phyloP scores from a whole-genome alignment of 2,329 filamentous ascomycete genomes.

The Zopfia rhizophila region DNA sequence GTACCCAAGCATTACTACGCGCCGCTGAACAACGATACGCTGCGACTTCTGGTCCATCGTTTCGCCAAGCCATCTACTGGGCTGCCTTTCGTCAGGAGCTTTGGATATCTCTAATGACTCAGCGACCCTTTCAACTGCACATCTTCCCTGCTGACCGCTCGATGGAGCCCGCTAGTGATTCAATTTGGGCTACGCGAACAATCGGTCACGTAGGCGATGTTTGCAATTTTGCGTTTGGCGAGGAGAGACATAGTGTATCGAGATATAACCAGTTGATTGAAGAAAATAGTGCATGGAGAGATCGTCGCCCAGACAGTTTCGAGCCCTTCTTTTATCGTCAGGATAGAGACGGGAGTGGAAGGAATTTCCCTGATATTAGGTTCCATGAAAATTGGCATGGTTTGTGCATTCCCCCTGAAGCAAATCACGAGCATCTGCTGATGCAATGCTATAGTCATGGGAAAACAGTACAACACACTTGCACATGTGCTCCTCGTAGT shows the following conservation, averaged over 20 bases:
- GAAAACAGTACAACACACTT: slow-evolving; percentile 43
- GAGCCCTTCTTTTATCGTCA: slow-evolving; percentile 47
- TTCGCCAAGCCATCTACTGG: slow-evolving; percentile 51
- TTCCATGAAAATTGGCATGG: slow-evolving; percentile 48
- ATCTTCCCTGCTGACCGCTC: slow-evolving; percentile 53
- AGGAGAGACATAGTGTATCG: slow-evolving; percentile 42
- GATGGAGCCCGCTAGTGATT: slow-evolving; percentile 52
- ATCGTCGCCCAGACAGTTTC: slow-evolving; percentile 44
- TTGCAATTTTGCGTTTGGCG: slow-evolving; percentile 48
- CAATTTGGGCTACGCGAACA: slow-evolving; percentile 55
- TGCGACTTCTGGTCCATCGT: slow-evolving; percentile 41
- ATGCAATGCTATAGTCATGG: slow-evolving; percentile 19
- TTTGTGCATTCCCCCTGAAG: slow-evolving; percentile 3
- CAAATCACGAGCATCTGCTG: not conserved
- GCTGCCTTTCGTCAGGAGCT: slow-evolving; percentile 51
- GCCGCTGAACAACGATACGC: slow-evolving; percentile 46
- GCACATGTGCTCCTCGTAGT: slow-evolving; percentile 49
- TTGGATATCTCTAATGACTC: slow-evolving; percentile 51
- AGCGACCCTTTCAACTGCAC: slow-evolving; percentile 47
- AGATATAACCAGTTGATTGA: slow-evolving; percentile 45
- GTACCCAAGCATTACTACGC: slow-evolving; percentile 50
- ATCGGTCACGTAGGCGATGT: slow-evolving; percentile 52
- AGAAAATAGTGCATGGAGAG: slow-evolving; percentile 47
- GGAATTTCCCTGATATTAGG: slow-evolving; percentile 47
- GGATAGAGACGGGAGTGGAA: slow-evolving; percentile 45